phyloP scores from a whole-genome alignment of 2,329 filamentous ascomycete genomes.

The Xylariaceae sp. region DNA sequence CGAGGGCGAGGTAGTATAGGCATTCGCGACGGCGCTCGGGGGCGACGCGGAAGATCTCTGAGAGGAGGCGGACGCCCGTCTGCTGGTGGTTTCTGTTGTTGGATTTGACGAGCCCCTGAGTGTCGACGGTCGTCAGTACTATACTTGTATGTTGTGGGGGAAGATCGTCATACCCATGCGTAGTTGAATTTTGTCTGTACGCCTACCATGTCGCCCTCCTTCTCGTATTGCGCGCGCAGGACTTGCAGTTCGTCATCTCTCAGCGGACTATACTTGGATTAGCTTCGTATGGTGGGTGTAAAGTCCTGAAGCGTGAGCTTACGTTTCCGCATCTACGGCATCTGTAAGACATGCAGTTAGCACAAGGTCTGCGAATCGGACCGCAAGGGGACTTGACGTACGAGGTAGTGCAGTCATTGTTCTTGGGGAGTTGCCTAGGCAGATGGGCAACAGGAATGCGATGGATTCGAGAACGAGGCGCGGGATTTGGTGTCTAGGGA shows the following conservation, averaged over 20 bases:
- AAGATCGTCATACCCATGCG: constrained; percentile 71
- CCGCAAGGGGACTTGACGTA: constrained; percentile 16
- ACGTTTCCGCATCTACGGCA: constrained; percentile 97
- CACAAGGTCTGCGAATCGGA: neutral
- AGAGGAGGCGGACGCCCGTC: constrained; percentile 87
- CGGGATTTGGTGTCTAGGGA: no score
- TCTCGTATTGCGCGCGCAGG: constrained; percentile 90
- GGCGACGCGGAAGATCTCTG: constrained; percentile 92
- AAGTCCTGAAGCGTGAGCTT: constrained; percentile 28
- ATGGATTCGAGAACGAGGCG: no score
- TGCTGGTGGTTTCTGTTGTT: constrained; percentile 81
- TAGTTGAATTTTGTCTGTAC: constrained; percentile 99
- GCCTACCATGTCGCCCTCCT: constrained; percentile 94
- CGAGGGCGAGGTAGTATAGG: constrained; percentile 94
- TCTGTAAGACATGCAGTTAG: constrained; percentile 52
- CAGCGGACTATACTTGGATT: constrained; percentile 61
- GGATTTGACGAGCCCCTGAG: constrained; percentile 91
- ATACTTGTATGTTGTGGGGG: neutral
- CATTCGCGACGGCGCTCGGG: constrained; percentile 95
- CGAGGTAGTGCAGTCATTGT: constrained; percentile 34
- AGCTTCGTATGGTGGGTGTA: constrained; percentile 7
- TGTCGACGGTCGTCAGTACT: neutral
- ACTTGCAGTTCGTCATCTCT: constrained; percentile 91
- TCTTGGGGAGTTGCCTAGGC: neutral
- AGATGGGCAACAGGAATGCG: neutral